Base-by-base conservation (phyloP, 441 rosid species). In the Gossypium laxum region DNA sequence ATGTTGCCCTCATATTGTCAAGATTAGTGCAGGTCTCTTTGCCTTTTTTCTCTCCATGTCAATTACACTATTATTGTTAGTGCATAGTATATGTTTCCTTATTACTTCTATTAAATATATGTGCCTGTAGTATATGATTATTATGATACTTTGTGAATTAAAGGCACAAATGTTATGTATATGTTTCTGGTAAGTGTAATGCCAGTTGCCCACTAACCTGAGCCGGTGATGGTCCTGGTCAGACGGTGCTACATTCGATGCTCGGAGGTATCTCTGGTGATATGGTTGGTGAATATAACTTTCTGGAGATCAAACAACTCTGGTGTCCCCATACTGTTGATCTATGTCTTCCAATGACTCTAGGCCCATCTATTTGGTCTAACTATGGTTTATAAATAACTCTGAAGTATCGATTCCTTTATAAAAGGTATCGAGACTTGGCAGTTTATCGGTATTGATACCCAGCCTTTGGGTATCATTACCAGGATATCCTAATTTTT, bases 1-100 rank as follows among this genome's bases (percentile, higher is more conserved):
- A 86, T 68, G 97, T 95, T 80, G 95, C 99, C 82, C 98, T 95
- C 79, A 88, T 95, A 74, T 81, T 95, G 85, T 86, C 95, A 80
- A 88, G 91, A 85, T 80, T 95, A 72, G 98, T 91, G 69, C 98
- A 92, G 98, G 96, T 95, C 30, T 67, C 69, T 55, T 60, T 67
- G 61, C 45, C 43, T 14, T 65, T 70, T 55, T 68, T 45, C 74
- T 60, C 3, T 21, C 66, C 57, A 43, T 34, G 8, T 76, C 51
- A 59, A 32, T 24, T 57, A 47, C 48, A 38, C 56, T 12, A 55
- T 57, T 32, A 6, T 57, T 69, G 11, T 45, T 43, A 21, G 54
- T 58, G 43, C 57, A 21, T 56, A 7, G 17, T 18, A 7, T 55
- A 52, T 14, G 15, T 12, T 0, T 58, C 7, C 26, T 14, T 21